A percentile compares a stretch with the other conserved stretches of the same genome.
phyloP scores from a whole-genome alignment of 306 rosid species.

The Quercus rubra region DNA sequence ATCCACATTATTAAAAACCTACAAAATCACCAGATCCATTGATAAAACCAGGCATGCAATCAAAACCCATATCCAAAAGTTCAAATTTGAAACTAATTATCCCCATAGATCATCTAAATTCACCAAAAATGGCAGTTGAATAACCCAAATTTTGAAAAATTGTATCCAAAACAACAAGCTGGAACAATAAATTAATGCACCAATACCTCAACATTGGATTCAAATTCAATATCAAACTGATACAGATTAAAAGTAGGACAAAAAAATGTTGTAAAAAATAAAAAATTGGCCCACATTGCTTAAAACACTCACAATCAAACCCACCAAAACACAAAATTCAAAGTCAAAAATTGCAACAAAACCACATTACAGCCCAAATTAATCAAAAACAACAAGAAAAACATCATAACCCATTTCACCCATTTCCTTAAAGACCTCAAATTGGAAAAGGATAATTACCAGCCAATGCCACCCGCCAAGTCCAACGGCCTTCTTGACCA shows the following conservation, averaged over 20 bases:
- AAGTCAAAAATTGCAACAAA: slow-evolving; percentile 20
- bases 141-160: neutral
- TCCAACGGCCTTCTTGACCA: slow-evolving; percentile 97
- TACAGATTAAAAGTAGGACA: neutral
- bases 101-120: neutral
- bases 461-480: slow-evolving; percentile 99
- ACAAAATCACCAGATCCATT: slow-evolving; percentile 61
- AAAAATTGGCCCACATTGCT: slow-evolving; percentile 40
- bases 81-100: neutral
- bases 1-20: slow-evolving; percentile 6
- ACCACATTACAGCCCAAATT: slow-evolving; percentile 11
- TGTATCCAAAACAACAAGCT: neutral
- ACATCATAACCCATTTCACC: neutral
- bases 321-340: neutral
- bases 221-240: neutral
- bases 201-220: neutral
- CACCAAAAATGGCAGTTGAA: slow-evolving; percentile 1
- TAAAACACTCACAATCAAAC: neutral
- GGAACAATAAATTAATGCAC: neutral
- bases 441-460: slow-evolving; percentile 43
- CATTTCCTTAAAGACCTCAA: neutral
- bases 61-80: slow-evolving; percentile 15
- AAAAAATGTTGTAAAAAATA: neutral
- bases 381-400: neutral
- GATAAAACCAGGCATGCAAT: slow-evolving; percentile 54